phyloP scores from a whole-genome alignment of 139 green algal species.

The Diplosphaera chodatii region DNA sequence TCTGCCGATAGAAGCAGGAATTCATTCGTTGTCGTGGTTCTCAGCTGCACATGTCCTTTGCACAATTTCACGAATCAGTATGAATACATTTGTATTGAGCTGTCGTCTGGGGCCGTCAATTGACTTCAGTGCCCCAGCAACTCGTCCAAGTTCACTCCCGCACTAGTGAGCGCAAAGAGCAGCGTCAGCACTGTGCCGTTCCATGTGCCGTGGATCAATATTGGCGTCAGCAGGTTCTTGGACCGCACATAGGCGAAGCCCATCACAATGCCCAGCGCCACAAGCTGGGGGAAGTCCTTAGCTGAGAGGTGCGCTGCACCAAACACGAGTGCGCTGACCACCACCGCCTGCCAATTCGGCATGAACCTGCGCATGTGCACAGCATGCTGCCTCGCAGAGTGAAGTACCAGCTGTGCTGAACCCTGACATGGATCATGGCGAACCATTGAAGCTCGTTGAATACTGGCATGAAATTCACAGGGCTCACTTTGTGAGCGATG shows the following conservation, averaged over 20 bases:
- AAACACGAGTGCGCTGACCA: conserved; percentile 55
- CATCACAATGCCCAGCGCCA: conserved; percentile 67
- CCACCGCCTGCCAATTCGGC: conserved; percentile 56
- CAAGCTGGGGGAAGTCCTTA: conserved; percentile 70
- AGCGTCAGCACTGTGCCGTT: conserved; percentile 70
- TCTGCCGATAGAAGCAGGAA: too few species aligned
- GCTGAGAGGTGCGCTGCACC: conserved; percentile 65
- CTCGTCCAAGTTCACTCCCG: conserved; percentile 62
- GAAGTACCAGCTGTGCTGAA: too few species aligned
- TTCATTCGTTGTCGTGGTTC: too few species aligned
- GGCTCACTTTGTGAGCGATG: conserved; percentile 60
- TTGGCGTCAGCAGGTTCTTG: conserved; percentile 82
- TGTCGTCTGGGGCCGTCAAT: too few species aligned
- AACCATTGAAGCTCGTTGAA: too few species aligned
- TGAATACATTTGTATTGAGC: too few species aligned
- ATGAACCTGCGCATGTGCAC: too few species aligned
- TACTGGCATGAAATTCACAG: too few species aligned
- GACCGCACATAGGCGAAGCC: conserved; percentile 67
- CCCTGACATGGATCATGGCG: too few species aligned
- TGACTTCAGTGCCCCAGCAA: conserved; percentile 18
- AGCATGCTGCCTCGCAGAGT: too few species aligned
- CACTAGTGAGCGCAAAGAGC: conserved; percentile 52
- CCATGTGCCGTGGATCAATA: conserved; percentile 83
- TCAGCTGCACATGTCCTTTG: too few species aligned
- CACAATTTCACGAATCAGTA: too few species aligned